Evolutionary conservation across 2,329 filamentous ascomycete genomes (phyloP).

Genomic region (Colletotrichum chlorophyti): DNA sequence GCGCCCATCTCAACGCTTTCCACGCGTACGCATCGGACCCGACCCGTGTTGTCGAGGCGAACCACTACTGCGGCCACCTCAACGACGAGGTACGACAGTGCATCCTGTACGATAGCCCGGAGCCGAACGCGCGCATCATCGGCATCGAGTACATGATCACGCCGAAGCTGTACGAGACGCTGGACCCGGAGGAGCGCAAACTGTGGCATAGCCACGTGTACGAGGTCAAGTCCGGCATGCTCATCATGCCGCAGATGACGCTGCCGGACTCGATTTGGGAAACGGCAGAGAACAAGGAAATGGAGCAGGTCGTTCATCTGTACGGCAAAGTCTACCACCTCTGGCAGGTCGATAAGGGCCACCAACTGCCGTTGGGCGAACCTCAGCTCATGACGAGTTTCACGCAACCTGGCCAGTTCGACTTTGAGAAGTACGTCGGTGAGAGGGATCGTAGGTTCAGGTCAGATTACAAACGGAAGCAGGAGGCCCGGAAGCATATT

Average conservation of each 20-base stretch:
- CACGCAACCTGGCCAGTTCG: conserved; percentile 55
- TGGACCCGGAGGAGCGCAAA: conserved; percentile 71
- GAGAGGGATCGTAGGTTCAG: conserved; percentile 55
- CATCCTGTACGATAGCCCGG: conserved; percentile 79
- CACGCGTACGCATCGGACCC: conserved; percentile 82
- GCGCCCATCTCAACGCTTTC: conserved; percentile 86
- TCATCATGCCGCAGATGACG: conserved; percentile 74
- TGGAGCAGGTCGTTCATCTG: conserved; percentile 75
- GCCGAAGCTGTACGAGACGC: conserved; percentile 68
- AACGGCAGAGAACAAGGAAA: conserved; percentile 77
- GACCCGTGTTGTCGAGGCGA: conserved; percentile 73
- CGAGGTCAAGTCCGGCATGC: conserved; percentile 80
- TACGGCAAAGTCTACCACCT: conserved; percentile 89
- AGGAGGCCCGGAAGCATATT: conserved; percentile 49
- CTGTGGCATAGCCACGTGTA: conserved; percentile 82
- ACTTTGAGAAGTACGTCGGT: conserved; percentile 50
- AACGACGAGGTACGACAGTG: conserved; percentile 81
- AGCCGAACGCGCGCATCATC: conserved; percentile 74
- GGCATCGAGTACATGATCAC: conserved; percentile 91
- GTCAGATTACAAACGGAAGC: conserved; percentile 52
- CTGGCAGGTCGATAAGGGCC: conserved; percentile 83
- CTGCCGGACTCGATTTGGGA: conserved; percentile 74
- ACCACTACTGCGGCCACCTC: conserved; percentile 85
- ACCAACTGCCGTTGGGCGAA: conserved; percentile 59
- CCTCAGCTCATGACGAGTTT: conserved; percentile 63